Base-by-base conservation (phyloP, 2,329 filamentous ascomycete species). In the Geosmithia flava region DNA sequence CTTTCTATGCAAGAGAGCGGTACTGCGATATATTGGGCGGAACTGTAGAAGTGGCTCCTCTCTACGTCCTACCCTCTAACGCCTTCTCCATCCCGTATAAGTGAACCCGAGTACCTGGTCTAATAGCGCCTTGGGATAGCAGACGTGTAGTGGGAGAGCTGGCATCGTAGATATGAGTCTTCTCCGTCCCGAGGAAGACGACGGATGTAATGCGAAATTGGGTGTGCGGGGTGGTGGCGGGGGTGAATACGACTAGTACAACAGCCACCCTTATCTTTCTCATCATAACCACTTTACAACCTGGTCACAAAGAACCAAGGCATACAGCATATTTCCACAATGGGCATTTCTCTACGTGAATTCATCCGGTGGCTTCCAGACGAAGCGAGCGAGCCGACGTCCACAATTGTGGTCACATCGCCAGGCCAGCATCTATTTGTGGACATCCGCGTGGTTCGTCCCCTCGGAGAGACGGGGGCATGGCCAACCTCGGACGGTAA, bases 401-500 rank as follows among this genome's bases (percentile, higher is more conserved):
- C 71, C 2, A 85, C 81, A 0, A 58, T 83, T 3, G 82, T 85
- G 13, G 64, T 85, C 44, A 85, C 81, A 0, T 78, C 78, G 2
- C 74, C 76, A 1, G 58, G 60, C 23, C 66, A 66, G 29, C 29
- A 42, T n/a, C 71, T 67, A 39, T 85, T 82, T 57, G 74, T 85
- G 39, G 82, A 85, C 55, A 58, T 84, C 20, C 75, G 82, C 41
- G 66, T 82, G 46, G 58, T 74, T 16, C 54, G 63, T 17, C 58
- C 60, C n/a, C 50, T 51, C n/a, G 48, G 48, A 20, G 50, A 50
- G 8, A 46, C 51, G 40, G 33, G 33, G 33, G 33, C 33, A 5
- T 37, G 33, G 33, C 33, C 33, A 16, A 37, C 33, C 6, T 3
- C 6, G 13, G 33, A 37, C 33, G 33, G 33, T 37, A 16, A 7